phyloP scores from a whole-genome alignment of 805 yeast genomes.

The Hanseniaspora taiwanica region DNA sequence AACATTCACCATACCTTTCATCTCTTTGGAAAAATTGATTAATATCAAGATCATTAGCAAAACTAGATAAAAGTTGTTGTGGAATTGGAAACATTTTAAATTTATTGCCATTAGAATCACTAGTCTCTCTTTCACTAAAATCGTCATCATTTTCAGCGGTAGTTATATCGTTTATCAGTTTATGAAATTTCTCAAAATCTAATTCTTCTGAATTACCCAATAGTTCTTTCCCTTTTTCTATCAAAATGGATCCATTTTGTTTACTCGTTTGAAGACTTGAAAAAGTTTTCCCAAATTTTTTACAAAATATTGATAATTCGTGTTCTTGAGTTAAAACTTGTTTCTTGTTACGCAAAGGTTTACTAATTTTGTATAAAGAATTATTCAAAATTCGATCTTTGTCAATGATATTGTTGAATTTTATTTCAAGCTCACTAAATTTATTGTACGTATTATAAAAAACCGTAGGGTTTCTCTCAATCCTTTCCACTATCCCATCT shows the following conservation, averaged over 20 bases:
- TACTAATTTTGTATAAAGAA: slow-evolving; percentile 19
- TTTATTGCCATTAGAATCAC: slow-evolving; percentile 15
- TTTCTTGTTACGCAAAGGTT: slow-evolving; percentile 30
- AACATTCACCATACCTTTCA: slow-evolving; percentile 56
- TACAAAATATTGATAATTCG: slow-evolving; percentile 28
- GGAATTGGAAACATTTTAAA: slow-evolving; percentile 5
- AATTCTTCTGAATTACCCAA: slow-evolving; percentile 12
- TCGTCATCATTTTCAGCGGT: too few relatives aligned
- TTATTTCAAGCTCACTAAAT: slow-evolving; percentile 5
- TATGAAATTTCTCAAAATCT: slow-evolving; percentile 28
- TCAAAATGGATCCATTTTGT: neutral
- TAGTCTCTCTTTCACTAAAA: slow-evolving; percentile 19
- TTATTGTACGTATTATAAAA: slow-evolving; percentile 23
- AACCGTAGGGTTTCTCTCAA: slow-evolving; percentile 47
- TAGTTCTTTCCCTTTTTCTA: slow-evolving; percentile 2
- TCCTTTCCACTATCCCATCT: slow-evolving; percentile 45
- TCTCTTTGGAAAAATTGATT: neutral
- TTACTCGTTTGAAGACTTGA: slow-evolving; percentile 10
- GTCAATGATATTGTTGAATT: neutral
- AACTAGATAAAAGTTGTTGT: neutral
- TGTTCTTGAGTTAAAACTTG: too few relatives aligned
- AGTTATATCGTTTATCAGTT: slow-evolving; percentile 21
- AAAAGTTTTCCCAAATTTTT: slow-evolving; percentile 29
- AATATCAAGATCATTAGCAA: slow-evolving; percentile 9
- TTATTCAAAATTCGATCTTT: slow-evolving; percentile 6